Base-by-base conservation (phyloP, 495 filamentous ascomycete genomes). In the Daldinia loculata region DNA sequence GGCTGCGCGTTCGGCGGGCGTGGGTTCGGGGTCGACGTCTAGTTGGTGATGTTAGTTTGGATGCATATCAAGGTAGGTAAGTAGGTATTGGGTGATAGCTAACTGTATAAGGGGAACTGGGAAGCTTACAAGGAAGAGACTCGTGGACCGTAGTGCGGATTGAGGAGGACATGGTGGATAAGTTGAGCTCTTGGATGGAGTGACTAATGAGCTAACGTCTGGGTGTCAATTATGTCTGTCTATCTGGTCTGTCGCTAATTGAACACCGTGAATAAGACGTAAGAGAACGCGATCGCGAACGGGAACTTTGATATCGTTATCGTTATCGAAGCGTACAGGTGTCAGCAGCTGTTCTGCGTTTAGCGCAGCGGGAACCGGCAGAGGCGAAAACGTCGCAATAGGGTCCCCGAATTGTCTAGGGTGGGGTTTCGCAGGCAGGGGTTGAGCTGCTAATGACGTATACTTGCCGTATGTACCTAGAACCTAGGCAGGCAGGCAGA, bases 1-100 rank as follows among this genome's bases (percentile, higher is more conserved):
- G 50, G 80, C 80, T 55, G 82, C 78, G 66, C 88, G 87, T 70
- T 88, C 86, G 56, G 79, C 30, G 22, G 85, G 76, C n/a, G 88
- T 89, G 19, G 90, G 89, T 48, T 88, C 85, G 53, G 79, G 66
- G 79, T 94, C 92, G 75, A 94, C 87, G 81, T 95, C 92, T 91
- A 78, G 56, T 15, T 17, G 36, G 2, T 57, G 62, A 76, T 57
- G 59, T 77, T 76, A 63, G 71, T 58, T 73, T 36, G 12, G 11
- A 36, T 36, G 34, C 5, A 36, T 36, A 36, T 36, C 9, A 36
- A 36, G 11, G 34, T 14, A 36, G 34, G 12, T 14, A 45, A 17
- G 56, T 53, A 27, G 69, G 4, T 36, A 59, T 24, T 38, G 53
- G 14, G 59, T 9, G 32, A 36, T 36, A 36, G 34, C 34, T 2